phyloP scores from a whole-genome alignment of 257 asterid species.

The Solanum dulcamara region DNA sequence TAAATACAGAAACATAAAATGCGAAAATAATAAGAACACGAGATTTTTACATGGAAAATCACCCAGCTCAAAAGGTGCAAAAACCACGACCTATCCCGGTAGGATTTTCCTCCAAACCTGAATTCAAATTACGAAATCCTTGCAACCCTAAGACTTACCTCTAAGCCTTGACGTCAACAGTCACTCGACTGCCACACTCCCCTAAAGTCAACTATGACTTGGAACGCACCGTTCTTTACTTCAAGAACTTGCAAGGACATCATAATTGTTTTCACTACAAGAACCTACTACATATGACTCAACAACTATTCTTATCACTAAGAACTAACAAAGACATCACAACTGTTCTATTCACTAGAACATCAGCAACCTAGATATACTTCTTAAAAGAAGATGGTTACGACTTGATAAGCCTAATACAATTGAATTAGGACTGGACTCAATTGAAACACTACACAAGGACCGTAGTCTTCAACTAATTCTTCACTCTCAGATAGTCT shows the following conservation, averaged over 20 bases:
- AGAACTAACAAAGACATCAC: not conserved
- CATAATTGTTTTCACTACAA: not conserved
- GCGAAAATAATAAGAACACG: not conserved
- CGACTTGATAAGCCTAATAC: not conserved
- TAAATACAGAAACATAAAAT: not conserved
- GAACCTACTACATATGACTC: not conserved
- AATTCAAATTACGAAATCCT: not conserved
- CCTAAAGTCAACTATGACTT: not conserved
- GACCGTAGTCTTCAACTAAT: not conserved
- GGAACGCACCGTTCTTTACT: not conserved
- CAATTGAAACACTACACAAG: not conserved
- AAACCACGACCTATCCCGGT: not conserved
- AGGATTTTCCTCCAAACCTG: not conserved
- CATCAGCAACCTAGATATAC: not conserved
- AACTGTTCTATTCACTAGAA: not conserved
- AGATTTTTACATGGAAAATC: not conserved
- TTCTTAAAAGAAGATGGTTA: not conserved
- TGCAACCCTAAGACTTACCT: not conserved
- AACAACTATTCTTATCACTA: not conserved
- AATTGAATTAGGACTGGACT: not conserved
- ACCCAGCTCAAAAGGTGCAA: not conserved
- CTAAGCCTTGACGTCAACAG: not conserved
- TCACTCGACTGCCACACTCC: not conserved
- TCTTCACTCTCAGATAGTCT: not conserved
- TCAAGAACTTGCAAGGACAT: not conserved